These are phyloP conservation scores for Dactylellina leptospora DNA, from an alignment of 2,329 filamentous ascomycete species.

Conservation along the genomic window DNA sequence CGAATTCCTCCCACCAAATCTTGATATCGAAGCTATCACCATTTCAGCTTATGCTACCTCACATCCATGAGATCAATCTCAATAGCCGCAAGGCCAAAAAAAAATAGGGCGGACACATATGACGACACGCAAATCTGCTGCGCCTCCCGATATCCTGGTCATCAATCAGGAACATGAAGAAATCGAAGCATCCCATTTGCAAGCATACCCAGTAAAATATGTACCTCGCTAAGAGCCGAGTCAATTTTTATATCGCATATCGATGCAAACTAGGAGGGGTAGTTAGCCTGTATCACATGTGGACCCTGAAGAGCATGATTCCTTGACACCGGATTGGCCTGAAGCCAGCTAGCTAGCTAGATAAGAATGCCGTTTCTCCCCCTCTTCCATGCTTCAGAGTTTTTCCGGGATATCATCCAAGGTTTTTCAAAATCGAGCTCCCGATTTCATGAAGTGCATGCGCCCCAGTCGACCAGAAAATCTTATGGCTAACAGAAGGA, in stretches of 20 bases:
- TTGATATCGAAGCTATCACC: constrained; percentile 6
- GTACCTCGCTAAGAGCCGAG: not conserved
- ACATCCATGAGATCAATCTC: too few relatives aligned
- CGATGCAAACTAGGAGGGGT: not conserved
- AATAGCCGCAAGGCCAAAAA: too few relatives aligned
- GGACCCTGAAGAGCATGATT: not conserved
- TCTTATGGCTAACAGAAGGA: too few relatives aligned
- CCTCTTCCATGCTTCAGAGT: too few relatives aligned
- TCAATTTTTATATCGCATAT: not conserved
- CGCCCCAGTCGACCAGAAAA: too few relatives aligned
- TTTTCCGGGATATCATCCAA: too few relatives aligned
- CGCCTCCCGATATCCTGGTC: not conserved
- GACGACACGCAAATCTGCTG: not conserved
- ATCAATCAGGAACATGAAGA: not conserved
- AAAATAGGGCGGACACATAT: not conserved
- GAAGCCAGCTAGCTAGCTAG: too few relatives aligned
- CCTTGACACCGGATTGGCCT: too few relatives aligned
- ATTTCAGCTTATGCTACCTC: too few relatives aligned
- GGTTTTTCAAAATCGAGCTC: too few relatives aligned
- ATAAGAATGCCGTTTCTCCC: too few relatives aligned
- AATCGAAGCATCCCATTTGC: not conserved
- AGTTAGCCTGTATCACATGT: not conserved
- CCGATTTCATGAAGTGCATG: too few relatives aligned
- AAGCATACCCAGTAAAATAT: not conserved
- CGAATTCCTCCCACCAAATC: not conserved